Evolutionary conservation across 2,329 filamentous ascomycete genomes (phyloP).

Genomic region (Arthrobotrys pseudoclavata): DNA sequence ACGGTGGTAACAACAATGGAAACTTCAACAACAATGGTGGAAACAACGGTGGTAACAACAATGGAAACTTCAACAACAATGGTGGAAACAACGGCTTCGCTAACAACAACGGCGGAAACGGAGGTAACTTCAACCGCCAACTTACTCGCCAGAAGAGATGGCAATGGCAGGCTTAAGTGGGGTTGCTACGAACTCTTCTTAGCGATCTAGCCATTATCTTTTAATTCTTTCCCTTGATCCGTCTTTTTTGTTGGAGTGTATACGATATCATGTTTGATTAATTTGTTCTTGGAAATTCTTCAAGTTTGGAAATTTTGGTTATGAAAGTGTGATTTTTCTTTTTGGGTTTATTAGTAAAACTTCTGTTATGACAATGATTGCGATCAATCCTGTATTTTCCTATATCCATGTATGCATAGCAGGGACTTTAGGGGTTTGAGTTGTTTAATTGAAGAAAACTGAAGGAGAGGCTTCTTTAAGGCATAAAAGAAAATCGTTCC

Average conservation of each 20-base stretch:
- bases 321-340: conserved; percentile 4
- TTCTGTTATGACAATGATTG: conserved; percentile 10
- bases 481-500: neutral
- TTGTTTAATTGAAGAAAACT: conserved; percentile 28
- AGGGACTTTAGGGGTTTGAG: neutral
- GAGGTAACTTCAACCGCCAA: neutral
- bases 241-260: neutral
- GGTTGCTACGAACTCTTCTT: neutral
- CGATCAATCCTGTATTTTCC: conserved; percentile 19
- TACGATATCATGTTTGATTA: conserved; percentile 21
- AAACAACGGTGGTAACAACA: conserved; percentile 14
- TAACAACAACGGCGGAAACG: neutral
- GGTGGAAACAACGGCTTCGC: conserved; percentile 10
- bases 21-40: conserved; percentile 16
- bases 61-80: neutral
- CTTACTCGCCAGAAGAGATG: conserved; percentile 14
- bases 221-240: neutral
- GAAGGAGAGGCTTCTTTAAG: conserved; percentile 23
- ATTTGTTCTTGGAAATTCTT: conserved; percentile 7
- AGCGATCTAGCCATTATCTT: neutral
- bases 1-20: neutral
- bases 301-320: conserved; percentile 13
- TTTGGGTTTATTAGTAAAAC: conserved; percentile 4
- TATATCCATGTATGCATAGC: conserved; percentile 30
- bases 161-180: conserved; percentile 5